Percentiles rank a stretch among this genome's conserved stretches.
Conservation (phyloP, 257 asterid genomes). For the Solanum bulbocastanum region DNA sequence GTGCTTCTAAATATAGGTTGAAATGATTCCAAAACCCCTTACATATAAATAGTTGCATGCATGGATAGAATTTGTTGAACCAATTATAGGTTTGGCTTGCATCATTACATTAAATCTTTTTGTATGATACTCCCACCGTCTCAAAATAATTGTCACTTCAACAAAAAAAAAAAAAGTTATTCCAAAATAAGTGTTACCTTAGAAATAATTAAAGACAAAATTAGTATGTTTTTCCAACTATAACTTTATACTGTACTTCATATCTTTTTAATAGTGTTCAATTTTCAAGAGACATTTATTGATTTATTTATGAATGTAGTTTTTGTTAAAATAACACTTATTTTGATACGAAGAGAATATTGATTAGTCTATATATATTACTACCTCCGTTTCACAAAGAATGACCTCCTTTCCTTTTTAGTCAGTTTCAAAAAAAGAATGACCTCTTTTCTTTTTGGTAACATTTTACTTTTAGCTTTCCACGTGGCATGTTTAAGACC, state of each 20-base stretch:
- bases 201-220: neutral
- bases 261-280: neutral
- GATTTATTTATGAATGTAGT: neutral
- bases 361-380: neutral
- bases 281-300: neutral
- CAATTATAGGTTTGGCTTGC: neutral
- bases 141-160: neutral
- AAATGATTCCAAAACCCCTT: neutral
- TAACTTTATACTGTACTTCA: too few species aligned
- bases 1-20: neutral
- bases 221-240: neutral
- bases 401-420: too few species aligned
- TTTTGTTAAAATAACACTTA: neutral
- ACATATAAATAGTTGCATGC: neutral
- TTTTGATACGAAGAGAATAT: neutral
- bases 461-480: too few species aligned
- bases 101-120: neutral
- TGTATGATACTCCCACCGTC: neutral
- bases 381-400: too few species aligned
- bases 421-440: too few species aligned
- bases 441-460: too few species aligned
- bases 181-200: neutral
- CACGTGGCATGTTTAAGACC: too few species aligned
- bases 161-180: neutral
- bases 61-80: neutral